Conservation (phyloP, 148 eudicot genomes). For the Polygonum aviculare region DNA sequence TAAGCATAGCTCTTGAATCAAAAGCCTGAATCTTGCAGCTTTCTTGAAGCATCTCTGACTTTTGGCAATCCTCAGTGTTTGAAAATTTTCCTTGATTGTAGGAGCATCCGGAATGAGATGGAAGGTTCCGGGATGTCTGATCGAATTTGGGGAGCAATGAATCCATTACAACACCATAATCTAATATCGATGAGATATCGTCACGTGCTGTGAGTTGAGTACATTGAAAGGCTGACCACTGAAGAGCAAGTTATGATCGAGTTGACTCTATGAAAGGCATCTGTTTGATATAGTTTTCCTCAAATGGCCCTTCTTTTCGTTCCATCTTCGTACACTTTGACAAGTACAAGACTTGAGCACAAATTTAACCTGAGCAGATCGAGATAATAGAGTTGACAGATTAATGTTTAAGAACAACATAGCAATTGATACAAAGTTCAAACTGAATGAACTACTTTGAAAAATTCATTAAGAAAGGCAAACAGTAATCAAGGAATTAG, state of each 20-base stretch:
- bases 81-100: slow-evolving; percentile 14
- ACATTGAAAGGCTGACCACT: slow-evolving; percentile 19
- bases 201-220: slow-evolving; percentile 19
- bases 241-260: slow-evolving; percentile 13
- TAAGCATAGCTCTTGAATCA: slow-evolving; percentile 42
- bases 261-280: slow-evolving; percentile 16
- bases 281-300: slow-evolving; percentile 25
- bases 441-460: not conserved
- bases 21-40: slow-evolving; percentile 18
- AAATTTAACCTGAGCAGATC: not conserved
- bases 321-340: slow-evolving; percentile 27
- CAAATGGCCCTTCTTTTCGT: slow-evolving; percentile 24
- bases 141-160: slow-evolving; percentile 22
- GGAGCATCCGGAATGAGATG: slow-evolving; percentile 9
- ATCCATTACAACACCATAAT: slow-evolving; percentile 18
- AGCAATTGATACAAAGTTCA: not conserved
- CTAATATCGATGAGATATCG: slow-evolving; percentile 25
- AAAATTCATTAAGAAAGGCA: not conserved
- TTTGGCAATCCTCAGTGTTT: slow-evolving; percentile 18
- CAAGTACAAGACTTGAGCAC: not conserved
- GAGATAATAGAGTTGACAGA: not conserved
- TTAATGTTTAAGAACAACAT: not conserved
- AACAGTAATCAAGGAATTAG: not conserved
- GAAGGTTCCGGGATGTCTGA: slow-evolving; percentile 15
- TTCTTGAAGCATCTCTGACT: slow-evolving; percentile 9